Evolutionary conservation across 2,329 filamentous ascomycete genomes (phyloP).

Genomic region (Hymenoscyphus fructigenus): DNA sequence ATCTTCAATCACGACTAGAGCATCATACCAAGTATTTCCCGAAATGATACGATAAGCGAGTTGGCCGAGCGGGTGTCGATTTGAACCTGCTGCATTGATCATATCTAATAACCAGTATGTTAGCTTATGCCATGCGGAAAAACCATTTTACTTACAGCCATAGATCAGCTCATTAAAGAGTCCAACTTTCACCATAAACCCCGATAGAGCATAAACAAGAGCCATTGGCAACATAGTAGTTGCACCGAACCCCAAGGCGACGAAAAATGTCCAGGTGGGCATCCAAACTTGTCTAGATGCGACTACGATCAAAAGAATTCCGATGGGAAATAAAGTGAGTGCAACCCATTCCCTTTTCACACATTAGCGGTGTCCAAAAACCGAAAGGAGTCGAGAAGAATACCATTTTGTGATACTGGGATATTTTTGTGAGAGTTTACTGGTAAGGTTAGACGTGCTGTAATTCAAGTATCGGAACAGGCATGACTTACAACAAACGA

Average conservation of each 20-base stretch:
- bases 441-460: no score
- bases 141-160: conserved; percentile 39
- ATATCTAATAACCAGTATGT: conserved; percentile 36
- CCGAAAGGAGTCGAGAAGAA: conserved; percentile 15
- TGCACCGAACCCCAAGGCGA: conserved; percentile 54
- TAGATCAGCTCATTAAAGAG: conserved; percentile 61
- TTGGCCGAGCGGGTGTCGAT: conserved; percentile 58
- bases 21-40: conserved; percentile 60
- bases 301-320: conserved; percentile 50
- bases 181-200: conserved; percentile 53
- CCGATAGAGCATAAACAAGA: conserved; percentile 60
- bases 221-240: conserved; percentile 57
- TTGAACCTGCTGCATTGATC: conserved; percentile 50
- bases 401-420: no score
- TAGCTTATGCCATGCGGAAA: no score
- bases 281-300: conserved; percentile 55
- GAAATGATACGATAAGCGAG: conserved; percentile 59
- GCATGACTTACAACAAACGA: no score
- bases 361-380: conserved; percentile 36
- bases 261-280: conserved; percentile 59
- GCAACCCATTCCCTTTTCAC: conserved; percentile 47
- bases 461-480: no score
- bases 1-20: conserved; percentile 59
- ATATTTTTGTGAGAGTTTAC: no score
- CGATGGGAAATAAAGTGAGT: conserved; percentile 50